Evolutionary conservation across 2,329 filamentous ascomycete genomes (phyloP), one percentile per base, ranked within the genome.

Genomic region (Monosporascus ibericus): DNA sequence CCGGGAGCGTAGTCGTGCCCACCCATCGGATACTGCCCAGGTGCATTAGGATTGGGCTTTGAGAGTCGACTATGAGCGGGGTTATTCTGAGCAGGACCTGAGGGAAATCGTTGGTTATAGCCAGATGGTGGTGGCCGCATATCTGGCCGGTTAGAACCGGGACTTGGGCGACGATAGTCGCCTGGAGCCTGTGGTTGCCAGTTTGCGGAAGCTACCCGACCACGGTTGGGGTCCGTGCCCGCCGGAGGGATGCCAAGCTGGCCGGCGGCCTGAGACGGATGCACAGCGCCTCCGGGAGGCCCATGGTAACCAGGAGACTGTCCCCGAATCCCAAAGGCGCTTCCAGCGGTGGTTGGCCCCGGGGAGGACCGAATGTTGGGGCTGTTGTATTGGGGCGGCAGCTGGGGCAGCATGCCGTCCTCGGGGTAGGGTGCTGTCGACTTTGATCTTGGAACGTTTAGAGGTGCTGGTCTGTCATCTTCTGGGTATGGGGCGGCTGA

Each of bases 401-500:
- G 60, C 30, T 65, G 68, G 25, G 58, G 67, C 50, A 48, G 57
- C 49, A 72, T 62, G 49, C 81, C 79, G 51, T 81, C 77, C 44
- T 80, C 78, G 3, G 78, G 79, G 55, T 82, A 82, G 0, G 79
- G 78, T 0, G 74, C 74, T 3, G 70, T 66, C 3, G 78, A 78
- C 52, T 72, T 73, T 4, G 78, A 70, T 37, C 78, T 71, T 48
- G 60, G 65, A 18, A 74, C 54, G 52, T 67, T 72, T 44, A 76
- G 65, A n/a, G 74, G 76, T 47, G 78, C 73, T 20, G 82, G 79
- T 50, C 75, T 74, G 58, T 88, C 84, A 58, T 88, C 86, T 48
- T 85, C 77, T 0, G 87, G 87, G 61, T 91, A 91, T 1, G 87
- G 87, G 1, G 84, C 83, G 22, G 79, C 75, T 9, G 84, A 79